phyloP scores from a whole-genome alignment of 371 early-diverging fungal genomes.

The Conidiobolus incongruus region DNA sequence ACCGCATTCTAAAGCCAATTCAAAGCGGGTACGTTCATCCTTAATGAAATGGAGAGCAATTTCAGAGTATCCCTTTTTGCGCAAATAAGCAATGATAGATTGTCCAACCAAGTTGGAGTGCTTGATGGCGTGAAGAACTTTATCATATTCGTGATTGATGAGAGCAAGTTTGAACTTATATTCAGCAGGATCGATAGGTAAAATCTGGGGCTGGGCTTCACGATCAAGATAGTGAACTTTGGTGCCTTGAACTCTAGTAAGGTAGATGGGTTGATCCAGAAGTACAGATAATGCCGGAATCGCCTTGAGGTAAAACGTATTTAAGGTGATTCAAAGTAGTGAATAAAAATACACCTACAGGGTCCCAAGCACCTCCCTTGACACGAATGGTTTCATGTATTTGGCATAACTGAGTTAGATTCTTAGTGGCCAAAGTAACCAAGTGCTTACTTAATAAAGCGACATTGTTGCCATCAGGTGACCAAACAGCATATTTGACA shows the following conservation, averaged over 20 bases:
- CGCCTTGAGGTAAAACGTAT: constrained; percentile 80
- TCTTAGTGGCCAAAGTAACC: constrained; percentile 67
- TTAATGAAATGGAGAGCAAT: constrained; percentile 96
- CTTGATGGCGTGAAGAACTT: constrained; percentile 83
- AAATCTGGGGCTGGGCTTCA: constrained; percentile 56
- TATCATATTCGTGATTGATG: constrained; percentile 66
- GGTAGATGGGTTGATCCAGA: constrained; percentile 84
- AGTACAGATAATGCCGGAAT: constrained; percentile 87
- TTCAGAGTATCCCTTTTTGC: constrained; percentile 95
- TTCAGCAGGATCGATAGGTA: constrained; percentile 91
- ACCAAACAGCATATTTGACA: constrained; percentile 83
- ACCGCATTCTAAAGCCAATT: constrained; percentile 88
- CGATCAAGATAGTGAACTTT: constrained; percentile 67
- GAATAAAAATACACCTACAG: constrained; percentile 80
- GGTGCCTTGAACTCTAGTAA: constrained; percentile 67
- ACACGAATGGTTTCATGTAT: constrained; percentile 95
- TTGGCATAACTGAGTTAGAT: constrained; percentile 56
- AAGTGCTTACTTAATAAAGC: constrained; percentile 85
- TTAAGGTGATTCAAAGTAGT: constrained; percentile 97
- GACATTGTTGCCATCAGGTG: constrained; percentile 57
- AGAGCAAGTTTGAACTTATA: constrained; percentile 93
- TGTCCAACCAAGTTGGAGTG: constrained; percentile 93
- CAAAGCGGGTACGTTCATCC: constrained; percentile 84
- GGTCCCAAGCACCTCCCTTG: constrained; percentile 91
- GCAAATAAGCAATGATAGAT: constrained; percentile 92